Evolutionary conservation across 2,329 filamentous ascomycete genomes (phyloP).

Genomic region (Pseudogymnoascus sp.): DNA sequence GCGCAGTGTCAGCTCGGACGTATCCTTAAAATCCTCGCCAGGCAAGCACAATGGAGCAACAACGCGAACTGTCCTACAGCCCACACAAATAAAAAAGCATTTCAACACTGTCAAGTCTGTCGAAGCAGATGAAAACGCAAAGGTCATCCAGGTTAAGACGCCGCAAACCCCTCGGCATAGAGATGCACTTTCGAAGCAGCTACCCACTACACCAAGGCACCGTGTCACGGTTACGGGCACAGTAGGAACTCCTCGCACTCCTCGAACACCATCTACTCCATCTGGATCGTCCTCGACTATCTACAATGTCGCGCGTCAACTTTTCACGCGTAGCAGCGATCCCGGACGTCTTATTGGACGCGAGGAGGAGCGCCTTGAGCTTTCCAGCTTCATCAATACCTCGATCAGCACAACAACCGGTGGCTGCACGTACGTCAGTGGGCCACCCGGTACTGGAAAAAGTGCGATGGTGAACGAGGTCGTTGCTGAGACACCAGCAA

Average conservation of each 20-base stretch:
- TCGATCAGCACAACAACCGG: constrained; percentile 53
- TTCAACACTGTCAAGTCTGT: constrained; percentile 34
- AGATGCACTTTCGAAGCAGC: constrained; percentile 64
- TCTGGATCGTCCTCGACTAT: constrained; percentile 60
- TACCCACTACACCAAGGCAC: constrained; percentile 75
- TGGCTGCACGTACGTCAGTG: constrained; percentile 90
- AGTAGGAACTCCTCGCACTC: constrained; percentile 70
- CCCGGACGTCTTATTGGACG: constrained; percentile 28
- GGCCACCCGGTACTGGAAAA: constrained; percentile 92
- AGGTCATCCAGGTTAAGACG: constrained; percentile 49
- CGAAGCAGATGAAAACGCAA: constrained; percentile 37
- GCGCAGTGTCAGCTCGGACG: constrained; percentile 32
- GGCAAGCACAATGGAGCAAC: constrained; percentile 41
- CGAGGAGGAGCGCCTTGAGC: constrained; percentile 50
- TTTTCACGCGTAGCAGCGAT: constrained; percentile 61
- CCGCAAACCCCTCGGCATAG: constrained; percentile 71
- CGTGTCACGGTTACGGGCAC: constrained; percentile 71
- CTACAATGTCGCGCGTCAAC: constrained; percentile 78
- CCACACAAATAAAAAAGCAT: constrained; percentile 40
- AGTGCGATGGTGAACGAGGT: constrained; percentile 86
- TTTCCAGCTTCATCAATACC: constrained; percentile 61
- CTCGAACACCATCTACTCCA: constrained; percentile 66
- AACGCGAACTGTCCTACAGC: constrained; percentile 36
- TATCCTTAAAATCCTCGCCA: constrained; percentile 29
- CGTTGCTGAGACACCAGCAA: constrained; percentile 50